phyloP scores from a whole-genome alignment of 495 filamentous ascomycete species.

The Lineolata rhizophorae region DNA sequence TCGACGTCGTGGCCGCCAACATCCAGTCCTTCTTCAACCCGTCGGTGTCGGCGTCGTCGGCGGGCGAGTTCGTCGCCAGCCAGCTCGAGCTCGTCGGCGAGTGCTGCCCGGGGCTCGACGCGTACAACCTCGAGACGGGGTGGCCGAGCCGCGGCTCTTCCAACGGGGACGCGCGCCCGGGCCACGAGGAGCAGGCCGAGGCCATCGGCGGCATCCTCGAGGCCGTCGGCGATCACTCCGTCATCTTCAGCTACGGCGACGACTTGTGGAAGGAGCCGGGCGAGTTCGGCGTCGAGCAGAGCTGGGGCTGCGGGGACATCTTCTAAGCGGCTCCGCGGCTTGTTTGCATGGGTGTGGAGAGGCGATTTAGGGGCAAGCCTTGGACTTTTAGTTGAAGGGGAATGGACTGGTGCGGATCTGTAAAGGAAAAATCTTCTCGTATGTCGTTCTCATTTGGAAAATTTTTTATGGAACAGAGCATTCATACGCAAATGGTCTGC shows the following conservation, averaged over 20 bases:
- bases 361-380: no score
- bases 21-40: slow-evolving; percentile 90
- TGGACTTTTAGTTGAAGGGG: no score
- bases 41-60: slow-evolving; percentile 30
- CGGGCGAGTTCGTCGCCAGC: slow-evolving; percentile 47
- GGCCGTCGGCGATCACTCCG: slow-evolving; percentile 30
- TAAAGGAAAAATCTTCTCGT: no score
- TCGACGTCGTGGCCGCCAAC: slow-evolving; percentile 67
- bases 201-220: slow-evolving; percentile 45
- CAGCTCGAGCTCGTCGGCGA: slow-evolving; percentile 43
- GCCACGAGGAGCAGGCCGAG: slow-evolving; percentile 37
- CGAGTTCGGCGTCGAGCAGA: slow-evolving; percentile 49
- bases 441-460: no score
- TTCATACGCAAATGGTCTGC: no score
- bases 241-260: slow-evolving; percentile 62
- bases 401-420: no score
- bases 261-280: slow-evolving; percentile 67
- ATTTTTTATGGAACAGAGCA: no score
- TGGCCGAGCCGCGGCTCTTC: slow-evolving; percentile 54
- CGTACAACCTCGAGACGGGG: slow-evolving; percentile 70
- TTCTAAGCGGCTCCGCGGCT: no score
- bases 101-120: slow-evolving; percentile 41
- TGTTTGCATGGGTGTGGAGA: no score
- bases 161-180: slow-evolving; percentile 53
- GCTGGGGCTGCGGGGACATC: slow-evolving; percentile 27